Conservation (phyloP, 2,329 filamentous ascomycete species). For the Anthostomella pinea region DNA sequence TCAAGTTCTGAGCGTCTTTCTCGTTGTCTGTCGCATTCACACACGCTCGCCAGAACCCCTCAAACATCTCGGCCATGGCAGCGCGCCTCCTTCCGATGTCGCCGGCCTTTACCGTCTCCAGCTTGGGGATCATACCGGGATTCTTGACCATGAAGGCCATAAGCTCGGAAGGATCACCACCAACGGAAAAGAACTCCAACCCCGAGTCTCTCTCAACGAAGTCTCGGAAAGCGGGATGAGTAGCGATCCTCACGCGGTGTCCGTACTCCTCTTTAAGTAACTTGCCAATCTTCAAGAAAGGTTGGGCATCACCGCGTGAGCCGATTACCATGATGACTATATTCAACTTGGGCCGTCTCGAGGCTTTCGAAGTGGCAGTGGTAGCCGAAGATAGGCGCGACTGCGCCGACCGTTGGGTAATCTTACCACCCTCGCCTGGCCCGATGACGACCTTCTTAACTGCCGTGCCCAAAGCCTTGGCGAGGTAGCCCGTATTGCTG, state of each 20-base stretch:
- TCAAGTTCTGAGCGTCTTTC: constrained; percentile 56
- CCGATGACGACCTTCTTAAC: constrained; percentile 52
- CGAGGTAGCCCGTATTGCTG: constrained; percentile 66
- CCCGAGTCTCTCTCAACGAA: constrained; percentile 71
- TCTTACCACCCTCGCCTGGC: constrained; percentile 26
- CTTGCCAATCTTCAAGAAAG: constrained; percentile 73
- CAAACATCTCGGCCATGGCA: constrained; percentile 78
- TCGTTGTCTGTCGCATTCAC: constrained; percentile 71
- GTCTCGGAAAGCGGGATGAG: constrained; percentile 72
- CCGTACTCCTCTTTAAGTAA: constrained; percentile 68
- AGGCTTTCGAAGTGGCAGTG: constrained; percentile 29
- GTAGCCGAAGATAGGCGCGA: constrained; percentile 31
- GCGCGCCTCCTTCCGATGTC: constrained; percentile 66
- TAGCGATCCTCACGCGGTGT: constrained; percentile 74
- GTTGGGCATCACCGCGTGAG: constrained; percentile 75
- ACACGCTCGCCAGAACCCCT: constrained; percentile 78
- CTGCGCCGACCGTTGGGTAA: constrained; percentile 9
- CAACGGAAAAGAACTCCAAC: constrained; percentile 77
- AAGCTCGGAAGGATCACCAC: constrained; percentile 74
- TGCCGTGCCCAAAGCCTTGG: constrained; percentile 67
- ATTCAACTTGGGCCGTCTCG: constrained; percentile 57
- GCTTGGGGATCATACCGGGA: constrained; percentile 70
- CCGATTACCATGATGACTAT: constrained; percentile 85
- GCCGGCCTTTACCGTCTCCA: constrained; percentile 69
- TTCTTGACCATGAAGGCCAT: constrained; percentile 93